Evolutionary conservation across 441 rosid genomes (phyloP).

Genomic region (Daphne laureola): DNA sequence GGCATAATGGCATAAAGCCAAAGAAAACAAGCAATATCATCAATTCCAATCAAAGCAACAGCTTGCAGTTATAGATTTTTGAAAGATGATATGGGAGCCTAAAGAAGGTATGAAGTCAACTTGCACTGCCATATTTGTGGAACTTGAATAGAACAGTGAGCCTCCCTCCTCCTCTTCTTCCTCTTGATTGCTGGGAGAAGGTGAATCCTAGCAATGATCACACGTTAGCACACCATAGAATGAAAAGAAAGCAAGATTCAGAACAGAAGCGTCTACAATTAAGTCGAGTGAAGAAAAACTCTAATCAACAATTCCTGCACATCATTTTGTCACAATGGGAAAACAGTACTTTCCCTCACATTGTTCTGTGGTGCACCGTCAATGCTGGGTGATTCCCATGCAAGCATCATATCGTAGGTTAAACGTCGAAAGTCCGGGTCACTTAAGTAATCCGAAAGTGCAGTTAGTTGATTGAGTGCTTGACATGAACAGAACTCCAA

Average conservation of each 20-base stretch:
- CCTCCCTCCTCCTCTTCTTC: slow-evolving; percentile 64
- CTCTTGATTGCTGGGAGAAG: slow-evolving; percentile 32
- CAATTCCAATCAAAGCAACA: not conserved
- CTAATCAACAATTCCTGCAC: not conserved
- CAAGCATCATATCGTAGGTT: slow-evolving; percentile 92
- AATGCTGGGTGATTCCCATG: slow-evolving; percentile 76
- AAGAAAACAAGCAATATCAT: slow-evolving; percentile 1
- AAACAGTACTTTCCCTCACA: slow-evolving; percentile 19
- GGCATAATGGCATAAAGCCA: not conserved
- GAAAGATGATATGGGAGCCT: not conserved
- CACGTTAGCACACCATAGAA: slow-evolving; percentile 12
- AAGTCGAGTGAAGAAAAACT: not conserved
- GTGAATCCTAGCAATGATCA: slow-evolving; percentile 37
- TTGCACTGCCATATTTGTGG: slow-evolving; percentile 80
- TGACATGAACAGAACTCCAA: slow-evolving; percentile 79
- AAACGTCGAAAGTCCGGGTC: slow-evolving; percentile 69
- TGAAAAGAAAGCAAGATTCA: not conserved
- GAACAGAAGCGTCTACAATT: not conserved
- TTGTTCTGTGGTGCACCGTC: slow-evolving; percentile 31
- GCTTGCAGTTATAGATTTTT: slow-evolving; percentile 3
- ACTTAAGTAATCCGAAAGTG: slow-evolving; percentile 47
- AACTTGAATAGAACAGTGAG: slow-evolving; percentile 65
- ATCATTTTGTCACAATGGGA: slow-evolving; percentile 1
- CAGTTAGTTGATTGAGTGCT: slow-evolving; percentile 37
- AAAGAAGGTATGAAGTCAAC: slow-evolving; percentile 24